Evolutionary conservation across 495 filamentous ascomycete species (phyloP).

Genomic region (Trichoderma orchidacearum): DNA sequence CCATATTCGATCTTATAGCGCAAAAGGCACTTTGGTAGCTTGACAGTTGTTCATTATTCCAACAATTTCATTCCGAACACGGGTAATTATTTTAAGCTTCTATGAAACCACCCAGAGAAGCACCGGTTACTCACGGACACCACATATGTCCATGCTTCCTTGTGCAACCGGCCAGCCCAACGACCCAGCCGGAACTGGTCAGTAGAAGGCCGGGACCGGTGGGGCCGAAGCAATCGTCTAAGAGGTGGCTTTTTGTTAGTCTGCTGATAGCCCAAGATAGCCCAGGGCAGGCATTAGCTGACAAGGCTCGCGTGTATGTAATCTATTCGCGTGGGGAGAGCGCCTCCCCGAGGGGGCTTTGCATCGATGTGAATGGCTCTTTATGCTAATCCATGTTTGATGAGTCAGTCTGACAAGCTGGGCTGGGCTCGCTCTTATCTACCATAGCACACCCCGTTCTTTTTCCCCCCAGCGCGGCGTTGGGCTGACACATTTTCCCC

Average conservation of each 20-base stretch:
- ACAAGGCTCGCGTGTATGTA: too few relatives aligned
- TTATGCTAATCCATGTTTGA: background rate
- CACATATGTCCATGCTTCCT: too few relatives aligned
- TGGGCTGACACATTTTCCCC: slow-evolving; percentile 1
- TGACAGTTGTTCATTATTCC: too few relatives aligned
- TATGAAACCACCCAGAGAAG: too few relatives aligned
- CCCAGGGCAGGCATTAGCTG: too few relatives aligned
- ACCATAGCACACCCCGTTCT: background rate
- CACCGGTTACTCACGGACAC: too few relatives aligned
- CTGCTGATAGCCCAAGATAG: background rate
- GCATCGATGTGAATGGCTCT: background rate
- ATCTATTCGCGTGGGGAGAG: too few relatives aligned
- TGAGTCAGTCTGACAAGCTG: background rate
- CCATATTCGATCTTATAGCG: background rate
- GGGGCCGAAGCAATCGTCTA: background rate
- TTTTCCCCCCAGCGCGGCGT: background rate
- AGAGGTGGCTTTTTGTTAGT: background rate
- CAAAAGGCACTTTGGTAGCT: too few relatives aligned
- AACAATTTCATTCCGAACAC: too few relatives aligned
- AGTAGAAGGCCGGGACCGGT: background rate
- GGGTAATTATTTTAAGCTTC: too few relatives aligned
- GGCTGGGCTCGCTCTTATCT: background rate
- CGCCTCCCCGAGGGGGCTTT: too few relatives aligned
- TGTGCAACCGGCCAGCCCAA: background rate
- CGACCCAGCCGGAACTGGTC: background rate